These are phyloP conservation scores for Calonectria leucothoes DNA, from an alignment of 2,329 filamentous ascomycete genomes.

Conservation along the genomic window DNA sequence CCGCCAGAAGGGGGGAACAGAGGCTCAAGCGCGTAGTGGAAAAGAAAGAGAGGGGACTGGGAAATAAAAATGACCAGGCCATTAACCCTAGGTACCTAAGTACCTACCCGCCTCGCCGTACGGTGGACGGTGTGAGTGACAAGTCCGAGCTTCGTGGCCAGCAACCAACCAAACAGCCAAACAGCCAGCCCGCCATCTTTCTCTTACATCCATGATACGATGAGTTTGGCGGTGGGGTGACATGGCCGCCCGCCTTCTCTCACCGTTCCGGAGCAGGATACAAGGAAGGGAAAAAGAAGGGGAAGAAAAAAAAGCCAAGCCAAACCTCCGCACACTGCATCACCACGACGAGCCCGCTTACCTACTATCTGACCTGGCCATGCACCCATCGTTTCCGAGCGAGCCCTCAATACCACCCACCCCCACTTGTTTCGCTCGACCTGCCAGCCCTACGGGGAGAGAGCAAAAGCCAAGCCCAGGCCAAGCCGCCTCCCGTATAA, in stretches of 20 bases:
- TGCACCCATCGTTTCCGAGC: neutral
- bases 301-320: neutral
- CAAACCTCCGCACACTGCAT: neutral
- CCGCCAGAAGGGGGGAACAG: neutral
- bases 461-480: slow-evolving; percentile 2
- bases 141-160: neutral
- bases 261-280: neutral
- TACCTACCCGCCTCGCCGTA: neutral
- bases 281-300: neutral
- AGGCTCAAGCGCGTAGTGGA: neutral
- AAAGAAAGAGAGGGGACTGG: neutral
- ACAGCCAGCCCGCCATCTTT: neutral
- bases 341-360: slow-evolving; percentile 7
- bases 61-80: too few species aligned
- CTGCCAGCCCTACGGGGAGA: slow-evolving; percentile 18
- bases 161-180: neutral
- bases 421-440: neutral
- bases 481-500: neutral
- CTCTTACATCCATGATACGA: neutral
- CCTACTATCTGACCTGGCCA: neutral
- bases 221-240: slow-evolving; percentile 4
- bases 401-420: neutral
- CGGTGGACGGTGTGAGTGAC: neutral
- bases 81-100: too few species aligned
- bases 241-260: neutral